phyloP scores from a whole-genome alignment of 1,139 yeast species.

The Lodderomyces orthopsilosis region DNA sequence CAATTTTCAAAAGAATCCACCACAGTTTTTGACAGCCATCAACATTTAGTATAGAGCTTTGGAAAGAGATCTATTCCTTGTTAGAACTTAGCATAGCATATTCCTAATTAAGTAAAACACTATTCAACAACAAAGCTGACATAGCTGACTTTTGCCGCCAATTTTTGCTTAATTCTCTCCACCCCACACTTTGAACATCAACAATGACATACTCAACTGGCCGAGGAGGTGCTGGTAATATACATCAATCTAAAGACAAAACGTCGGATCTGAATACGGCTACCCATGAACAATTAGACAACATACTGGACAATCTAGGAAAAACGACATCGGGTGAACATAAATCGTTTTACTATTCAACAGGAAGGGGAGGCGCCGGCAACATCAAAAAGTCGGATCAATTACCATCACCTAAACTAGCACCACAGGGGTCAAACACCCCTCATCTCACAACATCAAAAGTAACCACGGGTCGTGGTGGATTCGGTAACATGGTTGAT shows the following conservation, averaged over 20 bases:
- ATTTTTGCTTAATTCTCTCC: not conserved
- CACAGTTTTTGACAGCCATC: not conserved
- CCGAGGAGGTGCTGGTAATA: constrained; percentile 42
- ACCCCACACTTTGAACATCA: not conserved
- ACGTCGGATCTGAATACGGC: constrained; percentile 20
- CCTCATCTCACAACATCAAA: constrained; percentile 59
- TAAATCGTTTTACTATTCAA: constrained; percentile 49
- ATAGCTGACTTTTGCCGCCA: not conserved
- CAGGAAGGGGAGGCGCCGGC: constrained; percentile 84
- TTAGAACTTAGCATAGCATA: too few species aligned
- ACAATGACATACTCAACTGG: constrained; percentile 20
- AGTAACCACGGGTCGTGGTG: constrained; percentile 78
- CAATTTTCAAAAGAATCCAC: not conserved
- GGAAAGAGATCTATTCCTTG: too few species aligned
- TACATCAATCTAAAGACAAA: constrained; percentile 21
- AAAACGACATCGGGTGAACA: constrained; percentile 13
- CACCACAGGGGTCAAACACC: constrained; percentile 61
- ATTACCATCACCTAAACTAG: constrained; percentile 52
- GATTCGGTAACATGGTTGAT: constrained; percentile 73
- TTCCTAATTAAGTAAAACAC: too few species aligned
- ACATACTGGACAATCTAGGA: constrained; percentile 3
- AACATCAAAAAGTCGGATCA: constrained; percentile 51
- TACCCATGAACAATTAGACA: constrained; percentile 3
- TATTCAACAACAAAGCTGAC: not conserved
- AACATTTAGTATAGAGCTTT: too few species aligned